These are phyloP conservation scores for Lactifluus volemus DNA, from an alignment of 768 basidiomycete species.

Conservation along the genomic window DNA sequence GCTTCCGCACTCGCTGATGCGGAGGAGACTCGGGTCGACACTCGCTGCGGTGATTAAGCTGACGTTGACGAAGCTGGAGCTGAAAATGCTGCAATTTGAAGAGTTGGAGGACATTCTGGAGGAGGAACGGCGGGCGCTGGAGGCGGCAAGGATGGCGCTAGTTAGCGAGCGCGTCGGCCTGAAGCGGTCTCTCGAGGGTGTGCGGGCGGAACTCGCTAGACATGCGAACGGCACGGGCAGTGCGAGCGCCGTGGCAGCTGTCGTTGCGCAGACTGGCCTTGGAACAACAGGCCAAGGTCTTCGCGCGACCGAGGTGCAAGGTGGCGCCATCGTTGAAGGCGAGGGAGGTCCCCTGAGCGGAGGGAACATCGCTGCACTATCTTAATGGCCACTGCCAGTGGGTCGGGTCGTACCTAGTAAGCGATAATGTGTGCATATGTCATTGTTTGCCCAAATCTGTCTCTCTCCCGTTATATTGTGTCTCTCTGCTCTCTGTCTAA, in stretches of 20 bases:
- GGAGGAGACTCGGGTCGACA: constrained; percentile 74
- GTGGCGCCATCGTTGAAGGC: constrained; percentile 37
- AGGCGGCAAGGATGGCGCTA: constrained; percentile 71
- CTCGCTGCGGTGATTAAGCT: constrained; percentile 82
- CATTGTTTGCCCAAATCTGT: not conserved
- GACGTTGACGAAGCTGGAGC: constrained; percentile 78
- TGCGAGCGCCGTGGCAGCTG: constrained; percentile 24
- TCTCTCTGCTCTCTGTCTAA: constrained; percentile 1
- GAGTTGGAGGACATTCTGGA: constrained; percentile 88
- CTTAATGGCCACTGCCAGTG: constrained; percentile 23
- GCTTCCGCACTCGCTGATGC: constrained; percentile 72
- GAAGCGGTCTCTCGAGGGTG: constrained; percentile 62
- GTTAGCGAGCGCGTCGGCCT: constrained; percentile 70
- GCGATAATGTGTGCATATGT: not conserved
- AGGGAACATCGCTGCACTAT: constrained; percentile 44
- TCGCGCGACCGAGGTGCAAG: constrained; percentile 43
- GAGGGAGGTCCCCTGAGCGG: constrained; percentile 48
- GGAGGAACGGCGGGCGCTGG: constrained; percentile 78
- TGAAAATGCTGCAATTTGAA: constrained; percentile 94
- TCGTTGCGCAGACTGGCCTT: constrained; percentile 32
- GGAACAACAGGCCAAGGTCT: constrained; percentile 57
- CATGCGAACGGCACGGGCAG: constrained; percentile 31
- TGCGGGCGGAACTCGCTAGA: constrained; percentile 55
- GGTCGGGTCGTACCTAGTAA: not conserved
- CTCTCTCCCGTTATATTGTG: not conserved